phyloP scores from a whole-genome alignment of 768 basidiomycete genomes.

The Suillus subalutaceus region DNA sequence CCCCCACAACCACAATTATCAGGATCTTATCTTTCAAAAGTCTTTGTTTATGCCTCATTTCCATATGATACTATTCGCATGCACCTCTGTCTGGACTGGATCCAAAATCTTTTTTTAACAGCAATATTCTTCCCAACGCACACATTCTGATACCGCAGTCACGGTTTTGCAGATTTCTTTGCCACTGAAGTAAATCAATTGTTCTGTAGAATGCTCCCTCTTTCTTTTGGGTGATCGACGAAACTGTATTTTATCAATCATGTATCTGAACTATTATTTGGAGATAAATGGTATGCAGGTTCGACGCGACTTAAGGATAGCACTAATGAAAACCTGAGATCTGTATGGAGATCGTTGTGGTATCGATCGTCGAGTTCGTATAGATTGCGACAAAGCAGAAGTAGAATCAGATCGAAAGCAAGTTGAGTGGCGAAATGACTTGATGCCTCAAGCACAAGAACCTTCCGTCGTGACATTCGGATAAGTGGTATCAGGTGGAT shows the following conservation, averaged over 20 bases:
- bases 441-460: not conserved
- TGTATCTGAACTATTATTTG: constrained; percentile 8
- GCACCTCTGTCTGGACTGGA: constrained; percentile 21
- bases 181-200: constrained; percentile 18
- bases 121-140: constrained; percentile 28
- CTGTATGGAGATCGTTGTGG: not conserved
- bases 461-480: not conserved
- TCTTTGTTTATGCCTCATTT: constrained; percentile 31
- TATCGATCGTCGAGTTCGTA: not conserved
- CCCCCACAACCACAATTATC: constrained; percentile 3
- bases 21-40: constrained; percentile 12
- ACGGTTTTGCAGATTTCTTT: constrained; percentile 9
- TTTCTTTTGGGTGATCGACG: constrained; percentile 12
- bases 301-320: not conserved
- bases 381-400: not conserved
- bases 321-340: not conserved
- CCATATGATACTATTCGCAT: constrained; percentile 8
- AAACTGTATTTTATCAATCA: constrained; percentile 8
- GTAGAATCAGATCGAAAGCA: not conserved
- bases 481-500: not conserved
- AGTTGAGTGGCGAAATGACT: not conserved
- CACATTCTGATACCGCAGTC: constrained; percentile 23
- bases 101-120: constrained; percentile 24
- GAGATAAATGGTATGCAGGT: not conserved
- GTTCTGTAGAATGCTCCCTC: constrained; percentile 22